Conservation (phyloP, 768 basidiomycete genomes). For the Rhodocollybia butyracea region DNA sequence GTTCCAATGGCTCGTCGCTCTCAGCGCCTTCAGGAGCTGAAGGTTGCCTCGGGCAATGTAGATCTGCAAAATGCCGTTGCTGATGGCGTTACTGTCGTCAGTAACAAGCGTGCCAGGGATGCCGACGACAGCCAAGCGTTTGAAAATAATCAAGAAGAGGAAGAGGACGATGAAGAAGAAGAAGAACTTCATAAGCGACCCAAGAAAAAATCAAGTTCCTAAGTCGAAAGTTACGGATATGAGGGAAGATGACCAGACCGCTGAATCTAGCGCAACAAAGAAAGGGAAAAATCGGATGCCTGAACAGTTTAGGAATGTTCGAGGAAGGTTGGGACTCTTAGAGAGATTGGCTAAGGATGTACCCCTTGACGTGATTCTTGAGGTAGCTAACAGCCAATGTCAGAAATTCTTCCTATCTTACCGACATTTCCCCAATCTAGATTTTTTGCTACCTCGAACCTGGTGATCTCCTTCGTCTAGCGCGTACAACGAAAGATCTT, state of each 20-base stretch:
- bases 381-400: background rate
- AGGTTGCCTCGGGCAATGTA: background rate
- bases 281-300: background rate
- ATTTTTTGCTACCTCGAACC: slow-evolving; percentile 50
- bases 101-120: background rate
- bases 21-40: background rate
- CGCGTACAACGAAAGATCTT: slow-evolving; percentile 48
- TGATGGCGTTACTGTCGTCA: no score
- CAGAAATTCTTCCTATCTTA: background rate
- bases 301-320: slow-evolving; percentile 1
- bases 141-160: background rate
- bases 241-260: background rate
- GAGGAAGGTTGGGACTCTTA: slow-evolving; percentile 1
- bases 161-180: background rate
- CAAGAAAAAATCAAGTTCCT: background rate
- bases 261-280: background rate
- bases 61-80: background rate
- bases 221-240: background rate
- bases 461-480: slow-evolving; percentile 45
- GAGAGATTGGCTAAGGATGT: slow-evolving; percentile 1
- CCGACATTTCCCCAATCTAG: slow-evolving; percentile 22
- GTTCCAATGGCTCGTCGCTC: background rate
- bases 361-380: slow-evolving; percentile 6
- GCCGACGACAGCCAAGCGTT: background rate
- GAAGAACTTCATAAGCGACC: background rate